Evolutionary conservation across 495 filamentous ascomycete species (phyloP).

Genomic region (Polyplosphaeria fusca): DNA sequence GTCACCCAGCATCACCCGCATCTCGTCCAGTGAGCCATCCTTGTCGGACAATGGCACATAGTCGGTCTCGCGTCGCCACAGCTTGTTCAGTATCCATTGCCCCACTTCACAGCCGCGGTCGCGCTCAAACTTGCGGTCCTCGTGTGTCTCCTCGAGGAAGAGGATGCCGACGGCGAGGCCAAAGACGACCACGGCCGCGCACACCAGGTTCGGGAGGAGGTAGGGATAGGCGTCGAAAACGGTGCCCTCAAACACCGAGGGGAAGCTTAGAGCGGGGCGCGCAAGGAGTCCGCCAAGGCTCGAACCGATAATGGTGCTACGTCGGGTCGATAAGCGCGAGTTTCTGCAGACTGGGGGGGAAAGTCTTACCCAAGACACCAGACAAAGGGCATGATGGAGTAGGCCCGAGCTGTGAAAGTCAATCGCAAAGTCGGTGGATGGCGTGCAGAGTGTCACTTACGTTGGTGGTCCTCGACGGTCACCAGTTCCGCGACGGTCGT

Average conservation of each 20-base stretch:
- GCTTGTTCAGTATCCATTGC: slow-evolving; percentile 60
- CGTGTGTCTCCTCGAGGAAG: slow-evolving; percentile 94
- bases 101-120: slow-evolving; percentile 78
- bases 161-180: slow-evolving; percentile 80
- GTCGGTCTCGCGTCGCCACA: slow-evolving; percentile 36
- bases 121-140: slow-evolving; percentile 69
- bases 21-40: slow-evolving; percentile 43
- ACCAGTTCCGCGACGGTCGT: slow-evolving; percentile 93
- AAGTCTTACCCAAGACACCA: slow-evolving; percentile 85
- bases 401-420: slow-evolving; percentile 65
- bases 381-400: slow-evolving; percentile 94
- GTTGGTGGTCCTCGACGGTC: slow-evolving; percentile 85
- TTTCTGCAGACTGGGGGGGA: not conserved
- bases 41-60: slow-evolving; percentile 33
- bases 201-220: slow-evolving; percentile 89
- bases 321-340: slow-evolving; percentile 6
- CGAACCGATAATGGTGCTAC: slow-evolving; percentile 77
- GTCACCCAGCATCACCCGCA: slow-evolving; percentile 46
- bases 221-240: slow-evolving; percentile 86
- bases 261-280: slow-evolving; percentile 77
- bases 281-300: slow-evolving; percentile 86
- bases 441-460: slow-evolving; percentile 47
- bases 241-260: slow-evolving; percentile 67
- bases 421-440: not conserved
- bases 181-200: slow-evolving; percentile 69